phyloP scores from a whole-genome alignment of 352 stramenopile genomes.

The Phytophthora quininea region DNA sequence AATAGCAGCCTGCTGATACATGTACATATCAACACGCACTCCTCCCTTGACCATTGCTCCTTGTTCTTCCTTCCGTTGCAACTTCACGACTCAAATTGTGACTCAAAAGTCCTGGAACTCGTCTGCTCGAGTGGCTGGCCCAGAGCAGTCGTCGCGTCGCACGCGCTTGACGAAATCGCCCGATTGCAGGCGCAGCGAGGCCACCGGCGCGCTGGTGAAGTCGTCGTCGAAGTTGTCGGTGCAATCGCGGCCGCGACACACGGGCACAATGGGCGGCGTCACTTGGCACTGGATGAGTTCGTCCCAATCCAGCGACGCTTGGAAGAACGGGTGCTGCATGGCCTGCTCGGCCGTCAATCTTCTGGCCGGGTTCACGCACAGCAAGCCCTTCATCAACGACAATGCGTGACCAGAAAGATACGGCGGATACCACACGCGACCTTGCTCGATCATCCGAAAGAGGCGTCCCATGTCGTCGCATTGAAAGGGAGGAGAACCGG shows the following conservation, averaged over 20 bases:
- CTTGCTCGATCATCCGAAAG: constrained; percentile 68
- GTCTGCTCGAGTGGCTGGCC: constrained; percentile 23
- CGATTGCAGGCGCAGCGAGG: constrained; percentile 45
- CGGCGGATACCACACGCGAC: constrained; percentile 71
- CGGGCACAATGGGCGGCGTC: constrained; percentile 64
- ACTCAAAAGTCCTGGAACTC: constrained; percentile 44
- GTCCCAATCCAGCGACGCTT: constrained; percentile 64
- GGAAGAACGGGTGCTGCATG: constrained; percentile 82
- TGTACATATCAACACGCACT: constrained; percentile 26
- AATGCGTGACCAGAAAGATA: constrained; percentile 51
- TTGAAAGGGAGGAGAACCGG: constrained; percentile 76
- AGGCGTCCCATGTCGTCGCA: constrained; percentile 63
- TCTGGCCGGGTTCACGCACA: constrained; percentile 51
- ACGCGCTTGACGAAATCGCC: constrained; percentile 41
- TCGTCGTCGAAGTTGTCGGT: constrained; percentile 88
- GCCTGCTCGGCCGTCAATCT: constrained; percentile 65
- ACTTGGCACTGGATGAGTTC: constrained; percentile 69
- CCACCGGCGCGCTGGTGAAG: constrained; percentile 72
- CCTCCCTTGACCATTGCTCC: not conserved
- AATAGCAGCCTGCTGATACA: constrained; percentile 12
- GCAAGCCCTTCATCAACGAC: constrained; percentile 57
- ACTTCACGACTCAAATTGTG: not conserved
- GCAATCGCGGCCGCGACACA: constrained; percentile 59
- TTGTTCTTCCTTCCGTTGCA: not conserved
- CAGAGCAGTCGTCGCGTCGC: constrained; percentile 36